Evolutionary conservation across 306 rosid genomes (phyloP).

Genomic region (Cicer arietinum): DNA sequence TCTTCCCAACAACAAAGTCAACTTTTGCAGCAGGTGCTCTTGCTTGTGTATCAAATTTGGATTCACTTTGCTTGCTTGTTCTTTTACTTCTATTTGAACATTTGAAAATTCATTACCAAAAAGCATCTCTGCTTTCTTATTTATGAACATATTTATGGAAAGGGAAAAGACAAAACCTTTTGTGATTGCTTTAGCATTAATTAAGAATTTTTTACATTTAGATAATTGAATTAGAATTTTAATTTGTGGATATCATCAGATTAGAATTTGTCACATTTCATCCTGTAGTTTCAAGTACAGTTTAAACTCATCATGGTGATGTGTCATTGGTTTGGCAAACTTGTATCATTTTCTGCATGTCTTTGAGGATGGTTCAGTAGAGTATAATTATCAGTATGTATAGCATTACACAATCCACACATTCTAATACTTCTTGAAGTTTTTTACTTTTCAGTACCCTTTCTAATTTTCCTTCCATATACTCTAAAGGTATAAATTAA

Average conservation of each 20-base stretch:
- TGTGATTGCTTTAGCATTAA: slow-evolving; percentile 7
- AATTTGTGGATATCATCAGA: not conserved
- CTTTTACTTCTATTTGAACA: slow-evolving; percentile 22
- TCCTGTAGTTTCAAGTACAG: slow-evolving; percentile 24
- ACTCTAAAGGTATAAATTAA: not conserved
- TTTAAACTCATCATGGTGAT: not conserved
- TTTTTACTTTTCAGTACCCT: slow-evolving; percentile 4
- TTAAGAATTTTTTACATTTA: not conserved
- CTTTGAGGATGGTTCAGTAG: slow-evolving; percentile 6
- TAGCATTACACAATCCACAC: not conserved
- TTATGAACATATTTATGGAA: slow-evolving; percentile 4
- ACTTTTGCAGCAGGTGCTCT: slow-evolving; percentile 79
- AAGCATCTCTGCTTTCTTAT: not conserved
- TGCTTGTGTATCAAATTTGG: slow-evolving; percentile 30
- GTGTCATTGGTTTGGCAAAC: not conserved
- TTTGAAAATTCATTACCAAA: slow-evolving; percentile 24
- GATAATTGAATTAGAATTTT: too few species aligned
- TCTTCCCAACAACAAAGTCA: slow-evolving; percentile 84
- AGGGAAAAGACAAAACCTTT: not conserved
- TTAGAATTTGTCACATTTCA: slow-evolving; percentile 24
- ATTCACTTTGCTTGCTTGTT: slow-evolving; percentile 33
- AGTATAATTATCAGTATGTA: not conserved
- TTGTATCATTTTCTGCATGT: not conserved
- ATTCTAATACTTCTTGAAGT: not conserved
- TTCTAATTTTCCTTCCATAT: slow-evolving; percentile 4